Evolutionary conservation across 768 basidiomycete genomes (phyloP).

Genomic region (Dendrothele bispora): DNA sequence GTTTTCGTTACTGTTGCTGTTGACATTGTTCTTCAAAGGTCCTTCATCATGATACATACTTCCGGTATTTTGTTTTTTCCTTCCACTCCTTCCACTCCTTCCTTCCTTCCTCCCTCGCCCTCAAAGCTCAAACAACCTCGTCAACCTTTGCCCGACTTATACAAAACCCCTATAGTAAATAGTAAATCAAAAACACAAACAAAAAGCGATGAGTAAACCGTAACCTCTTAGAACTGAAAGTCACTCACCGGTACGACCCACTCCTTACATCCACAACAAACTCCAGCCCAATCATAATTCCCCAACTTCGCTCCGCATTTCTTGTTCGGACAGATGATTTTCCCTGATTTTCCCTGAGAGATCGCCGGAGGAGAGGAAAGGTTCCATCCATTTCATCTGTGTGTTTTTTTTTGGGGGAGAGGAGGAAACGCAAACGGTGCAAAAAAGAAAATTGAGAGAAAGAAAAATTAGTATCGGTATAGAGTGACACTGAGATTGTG

Average conservation of each 20-base stretch:
- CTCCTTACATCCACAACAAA: constrained; percentile 85
- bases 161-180: constrained; percentile 59
- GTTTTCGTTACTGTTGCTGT: no score
- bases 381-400: constrained; percentile 97
- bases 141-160: constrained; percentile 71
- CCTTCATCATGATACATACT: no score
- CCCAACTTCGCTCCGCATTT: constrained; percentile 92
- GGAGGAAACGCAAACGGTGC: no score
- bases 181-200: not conserved
- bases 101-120: no score
- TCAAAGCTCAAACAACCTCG: constrained; percentile 56
- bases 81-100: no score
- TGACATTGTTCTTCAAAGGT: no score
- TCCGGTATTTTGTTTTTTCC: no score
- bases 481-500: not conserved
- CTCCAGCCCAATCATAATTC: constrained; percentile 96
- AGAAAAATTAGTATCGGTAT: not conserved
- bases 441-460: not conserved
- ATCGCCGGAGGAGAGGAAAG: constrained; percentile 70
- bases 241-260: constrained; percentile 87
- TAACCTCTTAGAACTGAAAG: not conserved
- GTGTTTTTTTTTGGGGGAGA: no score
- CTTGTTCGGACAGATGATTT: constrained; percentile 89
- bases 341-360: constrained; percentile 91
- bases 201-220: not conserved